Evolutionary conservation across 306 rosid species (phyloP).

Genomic region (Cucumis melo): DNA sequence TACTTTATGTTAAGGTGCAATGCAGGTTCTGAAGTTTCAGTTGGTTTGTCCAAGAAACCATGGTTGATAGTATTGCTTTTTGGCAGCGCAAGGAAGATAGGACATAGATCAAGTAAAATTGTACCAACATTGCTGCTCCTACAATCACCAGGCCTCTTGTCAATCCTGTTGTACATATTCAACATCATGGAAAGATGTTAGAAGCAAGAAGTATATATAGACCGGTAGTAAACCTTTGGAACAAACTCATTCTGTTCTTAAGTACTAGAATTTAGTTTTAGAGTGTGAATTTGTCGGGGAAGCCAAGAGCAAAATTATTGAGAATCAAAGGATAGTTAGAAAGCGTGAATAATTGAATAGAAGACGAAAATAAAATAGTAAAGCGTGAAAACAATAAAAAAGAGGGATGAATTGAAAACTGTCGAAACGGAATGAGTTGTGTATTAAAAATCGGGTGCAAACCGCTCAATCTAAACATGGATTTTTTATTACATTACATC

Average conservation of each 20-base stretch:
- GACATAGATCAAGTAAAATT: slow-evolving; percentile 85
- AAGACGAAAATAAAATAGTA: too few species aligned
- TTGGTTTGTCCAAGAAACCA: slow-evolving; percentile 51
- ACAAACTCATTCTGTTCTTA: background rate
- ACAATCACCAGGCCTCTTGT: slow-evolving; percentile 76
- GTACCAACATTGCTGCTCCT: slow-evolving; percentile 98
- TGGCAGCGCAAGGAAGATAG: slow-evolving; percentile 67
- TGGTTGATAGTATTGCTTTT: slow-evolving; percentile 58
- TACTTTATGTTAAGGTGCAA: background rate
- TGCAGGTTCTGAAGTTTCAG: background rate
- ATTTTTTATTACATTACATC: too few species aligned
- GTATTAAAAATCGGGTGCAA: too few species aligned
- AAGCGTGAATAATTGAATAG: too few species aligned
- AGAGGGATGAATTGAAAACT: too few species aligned
- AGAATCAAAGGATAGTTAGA: too few species aligned
- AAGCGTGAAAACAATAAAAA: too few species aligned
- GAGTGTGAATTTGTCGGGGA: too few species aligned
- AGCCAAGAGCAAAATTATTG: too few species aligned
- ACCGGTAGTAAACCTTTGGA: background rate
- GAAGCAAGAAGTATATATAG: background rate
- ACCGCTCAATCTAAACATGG: too few species aligned
- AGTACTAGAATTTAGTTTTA: background rate
- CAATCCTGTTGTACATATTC: slow-evolving; percentile 42
- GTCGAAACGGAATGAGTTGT: too few species aligned
- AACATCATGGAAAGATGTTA: background rate